Base-by-base conservation (phyloP, 2,329 filamentous ascomycete species). In the Xylariaceae sp. region DNA sequence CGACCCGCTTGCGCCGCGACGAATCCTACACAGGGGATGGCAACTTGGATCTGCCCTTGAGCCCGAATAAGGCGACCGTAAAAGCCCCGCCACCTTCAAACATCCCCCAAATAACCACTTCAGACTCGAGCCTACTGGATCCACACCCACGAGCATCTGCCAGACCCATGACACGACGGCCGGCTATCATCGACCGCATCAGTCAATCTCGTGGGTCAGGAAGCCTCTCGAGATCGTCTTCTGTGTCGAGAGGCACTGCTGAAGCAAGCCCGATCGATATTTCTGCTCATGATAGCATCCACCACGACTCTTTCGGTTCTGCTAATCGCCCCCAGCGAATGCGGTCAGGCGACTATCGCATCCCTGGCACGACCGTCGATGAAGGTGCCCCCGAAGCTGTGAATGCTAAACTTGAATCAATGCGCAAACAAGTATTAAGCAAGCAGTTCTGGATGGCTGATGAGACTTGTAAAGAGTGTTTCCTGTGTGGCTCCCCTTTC, bases 401-500 rank as follows among this genome's bases (percentile, higher is more conserved):
- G 47, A 83, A 72, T 56, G 76, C 79, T 7, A 76, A 79, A 44
- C 68, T 85, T 6, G 80, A 81, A 40, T 84, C 86, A 55, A 85
- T 95, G 74, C 82, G 86, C 51, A 87, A 88, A 58, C 90, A 92
- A 60, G 84, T 98, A 6, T 71, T 97, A 37, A 95, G 88, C 64
- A 93, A 91, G 60, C 91, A 97, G 56, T 97, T 95, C 58, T 97
- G 92, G 93, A 98, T 98, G 93, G 88, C 90, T 48, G 93, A 98
- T 63, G 93, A 97, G 61, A 96, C 94, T 52, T 94, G 92, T 48
- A 97, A 95, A 63, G 92, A 96, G 58, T 98, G 93, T 61, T 98
- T 96, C 63, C 80, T 88, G 36, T 98, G 93, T 59, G 88, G 88
- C 36, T 86, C 88, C 47, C 79, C 87, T 2, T 98, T 98, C 61